These are phyloP conservation scores for Naganishia albida DNA, from an alignment of 1,284 basidiomycete genomes.

Conservation along the genomic window DNA sequence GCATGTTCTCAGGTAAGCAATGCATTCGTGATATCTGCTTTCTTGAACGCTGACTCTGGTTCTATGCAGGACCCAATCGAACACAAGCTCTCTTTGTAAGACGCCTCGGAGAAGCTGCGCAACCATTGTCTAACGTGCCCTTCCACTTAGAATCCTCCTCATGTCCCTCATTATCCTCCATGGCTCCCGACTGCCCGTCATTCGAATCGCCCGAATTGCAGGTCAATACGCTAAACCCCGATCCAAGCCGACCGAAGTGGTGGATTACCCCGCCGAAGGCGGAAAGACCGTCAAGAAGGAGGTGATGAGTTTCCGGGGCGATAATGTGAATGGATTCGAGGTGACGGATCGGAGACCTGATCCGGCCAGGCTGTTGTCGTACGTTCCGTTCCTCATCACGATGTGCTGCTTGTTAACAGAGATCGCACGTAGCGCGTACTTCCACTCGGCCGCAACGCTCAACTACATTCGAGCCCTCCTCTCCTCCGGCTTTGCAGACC, in stretches of 20 bases:
- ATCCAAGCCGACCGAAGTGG: conserved; percentile 77
- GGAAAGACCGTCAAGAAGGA: conserved; percentile 45
- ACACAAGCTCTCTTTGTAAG: conserved; percentile 79
- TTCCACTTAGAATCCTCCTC: conserved; percentile 65
- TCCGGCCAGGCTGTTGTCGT: conserved; percentile 75
- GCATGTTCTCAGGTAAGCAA: conserved; percentile 78
- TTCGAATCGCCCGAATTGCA: conserved; percentile 87
- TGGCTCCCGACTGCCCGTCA: conserved; percentile 88
- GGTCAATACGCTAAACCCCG: conserved; percentile 97
- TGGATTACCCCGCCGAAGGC: conserved; percentile 56
- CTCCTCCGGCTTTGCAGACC: conserved; percentile 84
- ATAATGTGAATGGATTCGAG: conserved; percentile 87
- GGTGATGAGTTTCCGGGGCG: conserved; percentile 66
- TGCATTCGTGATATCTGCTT: neutral
- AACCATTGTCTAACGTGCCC: neutral
- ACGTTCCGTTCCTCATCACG: conserved; percentile 30
- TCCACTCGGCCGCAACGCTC: conserved; percentile 89
- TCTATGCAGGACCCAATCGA: conserved; percentile 77
- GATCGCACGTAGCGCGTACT: conserved; percentile 71
- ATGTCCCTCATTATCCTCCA: conserved; percentile 94
- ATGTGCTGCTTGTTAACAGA: neutral
- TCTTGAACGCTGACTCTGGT: neutral
- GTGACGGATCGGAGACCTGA: conserved; percentile 74
- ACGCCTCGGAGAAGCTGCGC: neutral
- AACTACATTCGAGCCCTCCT: conserved; percentile 89